Evolutionary conservation across 352 stramenopile species (phyloP).

Genomic region (Phytophthora megakarya): DNA sequence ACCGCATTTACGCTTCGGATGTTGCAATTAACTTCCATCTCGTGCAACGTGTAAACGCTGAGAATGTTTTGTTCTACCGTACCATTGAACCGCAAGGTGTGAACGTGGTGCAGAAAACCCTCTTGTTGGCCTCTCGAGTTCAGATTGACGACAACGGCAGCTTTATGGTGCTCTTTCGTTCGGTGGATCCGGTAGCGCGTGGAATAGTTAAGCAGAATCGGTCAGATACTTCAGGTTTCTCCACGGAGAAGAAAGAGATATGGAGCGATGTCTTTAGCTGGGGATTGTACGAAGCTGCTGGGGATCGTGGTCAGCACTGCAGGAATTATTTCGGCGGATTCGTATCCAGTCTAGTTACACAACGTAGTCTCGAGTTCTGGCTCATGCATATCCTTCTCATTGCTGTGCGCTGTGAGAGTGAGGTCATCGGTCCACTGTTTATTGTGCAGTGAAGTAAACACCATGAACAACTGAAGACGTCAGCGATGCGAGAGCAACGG

Average conservation of each 20-base stretch:
- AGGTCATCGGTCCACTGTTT: slow-evolving; percentile 60
- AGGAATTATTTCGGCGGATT: slow-evolving; percentile 71
- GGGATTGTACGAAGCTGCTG: slow-evolving; percentile 58
- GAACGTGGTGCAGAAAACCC: slow-evolving; percentile 52
- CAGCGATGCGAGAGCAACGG: slow-evolving; percentile 3
- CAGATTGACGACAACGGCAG: slow-evolving; percentile 50
- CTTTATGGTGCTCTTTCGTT: slow-evolving; percentile 71
- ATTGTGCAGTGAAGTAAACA: slow-evolving; percentile 41
- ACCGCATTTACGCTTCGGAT: slow-evolving; percentile 67
- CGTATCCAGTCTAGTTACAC: slow-evolving; percentile 44
- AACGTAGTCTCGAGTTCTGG: slow-evolving; percentile 63
- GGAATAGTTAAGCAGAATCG: slow-evolving; percentile 21
- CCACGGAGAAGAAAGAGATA: slow-evolving; percentile 31
- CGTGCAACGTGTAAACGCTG: slow-evolving; percentile 56
- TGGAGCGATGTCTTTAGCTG: slow-evolving; percentile 73
- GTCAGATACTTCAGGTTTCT: slow-evolving; percentile 25
- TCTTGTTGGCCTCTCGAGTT: slow-evolving; percentile 60
- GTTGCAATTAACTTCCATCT: slow-evolving; percentile 55
- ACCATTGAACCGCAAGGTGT: slow-evolving; percentile 56
- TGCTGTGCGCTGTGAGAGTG: slow-evolving; percentile 65
- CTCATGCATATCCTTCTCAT: slow-evolving; percentile 75
- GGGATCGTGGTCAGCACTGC: slow-evolving; percentile 46
- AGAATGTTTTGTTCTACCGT: slow-evolving; percentile 71
- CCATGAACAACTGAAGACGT: slow-evolving; percentile 19
- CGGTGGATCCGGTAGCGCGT: slow-evolving; percentile 48